phyloP scores from a whole-genome alignment of 768 basidiomycete genomes.

The Daedaleopsis nitida region DNA sequence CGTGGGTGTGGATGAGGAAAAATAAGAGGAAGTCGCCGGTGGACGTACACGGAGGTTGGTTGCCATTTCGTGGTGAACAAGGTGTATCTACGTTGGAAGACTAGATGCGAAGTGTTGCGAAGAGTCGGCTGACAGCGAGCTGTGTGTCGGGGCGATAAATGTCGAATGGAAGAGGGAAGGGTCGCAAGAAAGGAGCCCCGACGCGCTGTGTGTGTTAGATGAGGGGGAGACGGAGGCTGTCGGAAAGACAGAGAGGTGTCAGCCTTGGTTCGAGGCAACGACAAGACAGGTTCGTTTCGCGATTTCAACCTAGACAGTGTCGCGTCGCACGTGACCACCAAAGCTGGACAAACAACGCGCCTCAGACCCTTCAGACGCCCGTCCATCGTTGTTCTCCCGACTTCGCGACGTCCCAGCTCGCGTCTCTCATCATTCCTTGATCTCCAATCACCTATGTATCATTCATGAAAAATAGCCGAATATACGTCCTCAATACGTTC shows the following conservation, averaged over 20 bases:
- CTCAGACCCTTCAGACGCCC: constrained; percentile 7
- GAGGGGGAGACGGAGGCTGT: constrained; percentile 24
- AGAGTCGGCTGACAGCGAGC: constrained; percentile 24
- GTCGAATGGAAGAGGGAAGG: constrained; percentile 31
- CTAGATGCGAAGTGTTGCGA: constrained; percentile 21
- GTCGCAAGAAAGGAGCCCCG: constrained; percentile 30
- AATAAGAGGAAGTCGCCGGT: constrained; percentile 6
- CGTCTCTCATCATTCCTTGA: constrained; percentile 23
- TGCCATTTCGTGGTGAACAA: constrained; percentile 46
- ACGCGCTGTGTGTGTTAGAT: constrained; percentile 29
- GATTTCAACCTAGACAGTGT: constrained; percentile 28
- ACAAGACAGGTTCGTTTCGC: constrained; percentile 30
- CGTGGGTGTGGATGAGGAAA: neutral
- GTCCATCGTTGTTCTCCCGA: constrained; percentile 4
- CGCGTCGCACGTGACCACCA: constrained; percentile 41
- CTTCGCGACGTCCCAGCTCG: too few species aligned
- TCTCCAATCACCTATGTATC: constrained; percentile 15
- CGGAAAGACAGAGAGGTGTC: constrained; percentile 32
- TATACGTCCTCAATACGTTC: constrained; percentile 13
- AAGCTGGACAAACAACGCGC: constrained; percentile 34
- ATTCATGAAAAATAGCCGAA: neutral
- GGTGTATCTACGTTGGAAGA: constrained; percentile 17
- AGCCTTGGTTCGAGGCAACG: constrained; percentile 35
- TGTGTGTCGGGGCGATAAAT: constrained; percentile 18
- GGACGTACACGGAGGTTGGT: constrained; percentile 61